Evolutionary conservation across 225 moss, liverwort and hornwort species (phyloP), one percentile per base, ranked within the genome.

Genomic region (Marchantia paleacea): DNA sequence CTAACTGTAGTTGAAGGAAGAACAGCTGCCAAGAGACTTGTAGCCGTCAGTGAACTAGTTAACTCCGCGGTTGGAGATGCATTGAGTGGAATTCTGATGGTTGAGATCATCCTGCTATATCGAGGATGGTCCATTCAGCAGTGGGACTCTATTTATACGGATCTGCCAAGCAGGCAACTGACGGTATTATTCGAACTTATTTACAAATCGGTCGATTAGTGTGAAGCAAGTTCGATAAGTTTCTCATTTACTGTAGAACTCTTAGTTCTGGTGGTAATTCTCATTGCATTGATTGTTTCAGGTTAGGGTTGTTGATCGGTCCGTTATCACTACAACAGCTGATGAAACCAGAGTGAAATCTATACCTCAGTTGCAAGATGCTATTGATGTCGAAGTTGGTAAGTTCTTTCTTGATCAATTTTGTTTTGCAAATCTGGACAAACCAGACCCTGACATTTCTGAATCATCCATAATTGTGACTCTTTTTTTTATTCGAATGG

Each of bases 41-140:
- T 91, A 52, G 94, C 94, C 62, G 87, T 95, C 1, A 92, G 91
- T 79, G 86, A 95, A 85, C 89, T 99, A 90, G 90, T 99, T 62
- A 99, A 99, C 82, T 95, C 95, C 88, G 94, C 94, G 77, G 90
- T 99, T 73, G 99, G 99, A 78, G 99, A 99, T 87, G 99, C 95
- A 20, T 52, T 99, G 73, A 92, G 99, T 87, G 94, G 95, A 71
- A 91, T 99, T 69, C 84, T 99, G 47, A 95, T 99, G 99, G 93
- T 95, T 31, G 99, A 99, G 78, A 81, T 85, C 66, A 83, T 95
- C 63, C 89, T 99, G 29, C 87, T 78, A 18, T 89, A 92, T 79
- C 90, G 88, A 58, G 90, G 88, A 73, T 95, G 93, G 95, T 93
- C 95, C 11, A 79, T 95, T 52, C 86, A 91, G 83, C 85, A 92